phyloP scores from a whole-genome alignment of 192 early-diverging fungal genomes.

The Mycoemilia scoparia region DNA sequence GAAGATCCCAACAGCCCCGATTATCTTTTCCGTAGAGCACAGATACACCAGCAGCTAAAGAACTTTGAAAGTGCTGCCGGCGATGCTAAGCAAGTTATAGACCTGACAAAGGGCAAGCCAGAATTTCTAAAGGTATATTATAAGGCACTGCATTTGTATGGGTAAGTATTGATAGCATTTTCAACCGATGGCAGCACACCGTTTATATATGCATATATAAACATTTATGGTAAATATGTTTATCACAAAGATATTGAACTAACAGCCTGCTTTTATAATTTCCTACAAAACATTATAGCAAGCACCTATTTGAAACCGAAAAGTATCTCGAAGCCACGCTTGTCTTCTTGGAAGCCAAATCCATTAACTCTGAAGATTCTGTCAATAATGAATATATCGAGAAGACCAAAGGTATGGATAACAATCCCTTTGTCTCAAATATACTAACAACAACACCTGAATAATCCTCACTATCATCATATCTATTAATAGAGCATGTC shows the following conservation, averaged over 20 bases:
- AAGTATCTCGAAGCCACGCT: conserved; percentile 38
- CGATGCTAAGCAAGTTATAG: conserved; percentile 47
- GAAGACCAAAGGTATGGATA: too few relatives aligned
- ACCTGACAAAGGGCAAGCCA: conserved; percentile 30
- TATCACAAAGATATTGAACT: not conserved
- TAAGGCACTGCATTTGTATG: conserved; percentile 49
- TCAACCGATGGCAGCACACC: not conserved
- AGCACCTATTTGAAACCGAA: conserved; percentile 32
- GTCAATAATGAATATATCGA: too few relatives aligned
- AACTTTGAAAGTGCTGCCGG: conserved; percentile 34
- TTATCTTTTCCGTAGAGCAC: conserved; percentile 47
- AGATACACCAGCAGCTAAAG: conserved; percentile 43
- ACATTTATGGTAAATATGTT: too few relatives aligned
- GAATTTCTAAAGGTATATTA: conserved; percentile 29
- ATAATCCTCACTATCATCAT: too few relatives aligned
- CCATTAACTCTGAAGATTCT: too few relatives aligned
- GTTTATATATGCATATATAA: not conserved
- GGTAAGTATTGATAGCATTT: conserved; percentile 6
- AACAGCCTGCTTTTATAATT: not conserved
- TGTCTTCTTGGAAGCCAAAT: conserved; percentile 34
- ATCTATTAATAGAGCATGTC: too few relatives aligned
- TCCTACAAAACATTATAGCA: conserved; percentile 18
- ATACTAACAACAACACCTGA: too few relatives aligned
- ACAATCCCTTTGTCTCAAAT: too few relatives aligned
- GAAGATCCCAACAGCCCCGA: conserved; percentile 36